A percentile compares a stretch with the other conserved stretches of the same genome.
Evolutionary conservation across 495 filamentous ascomycete genomes (phyloP).

Genomic region (Glonium stellatum): DNA sequence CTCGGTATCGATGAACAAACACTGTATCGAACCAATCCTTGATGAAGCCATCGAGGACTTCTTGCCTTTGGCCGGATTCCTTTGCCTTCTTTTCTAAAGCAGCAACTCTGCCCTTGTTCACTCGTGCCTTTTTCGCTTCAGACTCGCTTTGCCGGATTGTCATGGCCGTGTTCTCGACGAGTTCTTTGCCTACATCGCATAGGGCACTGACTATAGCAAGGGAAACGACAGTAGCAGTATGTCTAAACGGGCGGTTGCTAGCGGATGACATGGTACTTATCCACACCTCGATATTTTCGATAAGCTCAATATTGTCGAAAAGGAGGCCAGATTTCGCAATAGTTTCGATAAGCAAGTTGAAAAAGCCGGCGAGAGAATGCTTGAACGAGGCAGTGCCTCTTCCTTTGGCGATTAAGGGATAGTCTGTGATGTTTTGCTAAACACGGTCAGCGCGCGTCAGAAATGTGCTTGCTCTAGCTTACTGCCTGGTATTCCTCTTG

Average conservation of each 20-base stretch:
- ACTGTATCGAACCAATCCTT: slow-evolving; percentile 81
- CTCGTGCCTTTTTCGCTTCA: slow-evolving; percentile 67
- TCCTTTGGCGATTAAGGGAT: slow-evolving; percentile 80
- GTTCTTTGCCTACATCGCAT: slow-evolving; percentile 53
- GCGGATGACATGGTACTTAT: slow-evolving; percentile 79
- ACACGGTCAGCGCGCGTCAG: slow-evolving; percentile 27
- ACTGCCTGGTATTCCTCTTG: slow-evolving; percentile 73
- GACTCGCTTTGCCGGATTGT: slow-evolving; percentile 72
- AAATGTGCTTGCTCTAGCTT: slow-evolving; percentile 19
- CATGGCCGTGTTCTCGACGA: slow-evolving; percentile 62
- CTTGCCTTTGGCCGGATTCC: slow-evolving; percentile 57
- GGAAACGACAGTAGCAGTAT: slow-evolving; percentile 78
- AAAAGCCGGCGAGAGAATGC: slow-evolving; percentile 66
- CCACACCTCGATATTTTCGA: slow-evolving; percentile 85
- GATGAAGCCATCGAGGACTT: slow-evolving; percentile 58
- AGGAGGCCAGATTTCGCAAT: slow-evolving; percentile 68
- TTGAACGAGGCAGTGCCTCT: slow-evolving; percentile 69
- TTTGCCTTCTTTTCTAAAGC: slow-evolving; percentile 61
- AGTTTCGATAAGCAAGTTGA: slow-evolving; percentile 62
- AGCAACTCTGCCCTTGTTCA: slow-evolving; percentile 66
- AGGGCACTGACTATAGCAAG: slow-evolving; percentile 67
- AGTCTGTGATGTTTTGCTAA: slow-evolving; percentile 72
- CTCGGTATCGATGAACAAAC: slow-evolving; percentile 90
- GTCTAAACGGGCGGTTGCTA: slow-evolving; percentile 75
- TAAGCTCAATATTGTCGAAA: slow-evolving; percentile 63